These are phyloP conservation scores for Diaporthe ampelina DNA, from an alignment of 2,329 filamentous ascomycete species.

Conservation along the genomic window DNA sequence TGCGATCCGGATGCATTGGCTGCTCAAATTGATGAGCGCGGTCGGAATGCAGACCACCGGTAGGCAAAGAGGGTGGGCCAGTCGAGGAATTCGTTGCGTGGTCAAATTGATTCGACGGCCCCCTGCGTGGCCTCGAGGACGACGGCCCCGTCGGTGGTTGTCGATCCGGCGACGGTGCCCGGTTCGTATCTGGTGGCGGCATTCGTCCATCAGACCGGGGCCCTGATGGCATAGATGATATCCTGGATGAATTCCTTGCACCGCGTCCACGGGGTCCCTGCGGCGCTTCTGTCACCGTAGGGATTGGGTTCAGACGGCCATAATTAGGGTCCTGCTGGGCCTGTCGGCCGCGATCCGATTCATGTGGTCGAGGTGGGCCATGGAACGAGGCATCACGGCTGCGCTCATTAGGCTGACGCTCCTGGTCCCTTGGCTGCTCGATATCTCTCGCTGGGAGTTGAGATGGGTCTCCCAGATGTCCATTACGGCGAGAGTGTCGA, in stretches of 20 bases:
- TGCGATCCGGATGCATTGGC: constrained; percentile 65
- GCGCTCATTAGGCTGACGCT: constrained; percentile 52
- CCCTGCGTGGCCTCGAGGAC: constrained; percentile 59
- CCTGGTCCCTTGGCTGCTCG: constrained; percentile 45
- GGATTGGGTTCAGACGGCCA: constrained; percentile 70
- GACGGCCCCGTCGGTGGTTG: constrained; percentile 67
- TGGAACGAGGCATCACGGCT: constrained; percentile 58
- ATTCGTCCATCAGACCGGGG: constrained; percentile 60
- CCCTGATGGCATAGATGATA: constrained; percentile 54
- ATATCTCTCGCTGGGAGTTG: constrained; percentile 44
- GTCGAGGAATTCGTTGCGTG: constrained; percentile 44
- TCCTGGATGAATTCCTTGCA: constrained; percentile 52
- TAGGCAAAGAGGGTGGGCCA: constrained; percentile 38
- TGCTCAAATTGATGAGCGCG: constrained; percentile 56
- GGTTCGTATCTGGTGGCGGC: constrained; percentile 55
- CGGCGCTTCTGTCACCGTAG: constrained; percentile 61
- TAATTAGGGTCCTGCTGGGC: constrained; percentile 73
- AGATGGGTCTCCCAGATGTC: constrained; percentile 31
- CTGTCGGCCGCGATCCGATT: constrained; percentile 64
- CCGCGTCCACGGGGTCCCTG: constrained; percentile 66
- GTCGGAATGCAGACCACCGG: constrained; percentile 56
- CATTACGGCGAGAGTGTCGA: constrained; percentile 55
- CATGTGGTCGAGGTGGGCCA: constrained; percentile 55
- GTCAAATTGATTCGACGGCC: constrained; percentile 58
- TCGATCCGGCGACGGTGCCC: constrained; percentile 63